Conservation (phyloP, 768 basidiomycete species). For the Basidioascus undulatus region DNA sequence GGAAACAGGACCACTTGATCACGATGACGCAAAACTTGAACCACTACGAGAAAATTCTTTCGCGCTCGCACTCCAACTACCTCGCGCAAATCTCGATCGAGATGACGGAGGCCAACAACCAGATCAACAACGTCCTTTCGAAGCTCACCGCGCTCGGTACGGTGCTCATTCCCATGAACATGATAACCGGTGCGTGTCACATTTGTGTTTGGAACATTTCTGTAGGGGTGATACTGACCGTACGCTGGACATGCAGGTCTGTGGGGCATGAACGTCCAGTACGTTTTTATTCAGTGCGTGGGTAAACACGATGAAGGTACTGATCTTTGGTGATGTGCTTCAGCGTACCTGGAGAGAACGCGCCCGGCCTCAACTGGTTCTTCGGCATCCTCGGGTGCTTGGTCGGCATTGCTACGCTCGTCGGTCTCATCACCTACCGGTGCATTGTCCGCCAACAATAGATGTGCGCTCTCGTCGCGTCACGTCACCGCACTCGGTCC, state of each 20-base stretch:
- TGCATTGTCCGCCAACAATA: no score
- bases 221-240: conserved; percentile 2
- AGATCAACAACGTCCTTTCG: conserved; percentile 95
- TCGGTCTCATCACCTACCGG: no score
- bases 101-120: conserved; percentile 99
- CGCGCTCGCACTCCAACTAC: conserved; percentile 95
- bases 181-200: conserved; percentile 52
- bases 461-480: no score
- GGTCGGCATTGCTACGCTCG: conserved; percentile 53
- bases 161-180: conserved; percentile 86
- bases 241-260: conserved; percentile 28
- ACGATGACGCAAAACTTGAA: conserved; percentile 99
- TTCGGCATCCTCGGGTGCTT: conserved; percentile 57
- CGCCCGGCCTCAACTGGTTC: conserved; percentile 53
- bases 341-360: background rate
- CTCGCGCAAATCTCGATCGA: conserved; percentile 98
- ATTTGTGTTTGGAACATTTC: conserved; percentile 2
- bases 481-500: no score
- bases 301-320: conserved; percentile 16
- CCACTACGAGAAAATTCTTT: conserved; percentile 98
- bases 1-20: conserved; percentile 64
- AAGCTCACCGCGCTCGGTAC: conserved; percentile 96
- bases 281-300: conserved; percentile 13
- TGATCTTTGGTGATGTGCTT: conserved; percentile 2
- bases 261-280: conserved; percentile 94